Evolutionary conservation across 164 flowering plant genomes (phyloP).

Genomic region (Stephania yunnanensis): DNA sequence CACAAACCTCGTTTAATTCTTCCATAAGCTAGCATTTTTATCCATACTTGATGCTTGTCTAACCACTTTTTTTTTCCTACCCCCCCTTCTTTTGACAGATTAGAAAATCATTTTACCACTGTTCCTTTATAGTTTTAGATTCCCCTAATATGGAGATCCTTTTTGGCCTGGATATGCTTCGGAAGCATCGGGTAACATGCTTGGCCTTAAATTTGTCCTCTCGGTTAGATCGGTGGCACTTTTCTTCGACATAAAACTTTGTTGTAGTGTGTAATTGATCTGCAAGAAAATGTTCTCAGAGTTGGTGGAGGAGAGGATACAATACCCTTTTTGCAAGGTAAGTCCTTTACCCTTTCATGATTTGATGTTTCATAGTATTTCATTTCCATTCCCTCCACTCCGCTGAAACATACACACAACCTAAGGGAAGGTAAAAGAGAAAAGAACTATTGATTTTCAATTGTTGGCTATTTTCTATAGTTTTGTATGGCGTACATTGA

Average conservation of each 20-base stretch:
- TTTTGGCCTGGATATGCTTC: slow-evolving; percentile 96
- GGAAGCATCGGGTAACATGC: slow-evolving; percentile 80
- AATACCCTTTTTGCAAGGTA: slow-evolving; percentile 90
- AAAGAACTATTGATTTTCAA: too few relatives aligned
- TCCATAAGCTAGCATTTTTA: neutral
- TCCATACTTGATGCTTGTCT: neutral
- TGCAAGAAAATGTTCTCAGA: slow-evolving; percentile 88
- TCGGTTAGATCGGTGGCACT: neutral
- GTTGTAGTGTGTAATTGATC: slow-evolving; percentile 85
- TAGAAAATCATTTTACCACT: slow-evolving; percentile 83
- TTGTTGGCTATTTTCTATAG: neutral
- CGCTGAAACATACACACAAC: neutral
- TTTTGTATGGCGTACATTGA: neutral
- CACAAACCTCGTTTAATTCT: neutral
- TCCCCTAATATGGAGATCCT: slow-evolving; percentile 95
- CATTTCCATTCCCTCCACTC: neutral
- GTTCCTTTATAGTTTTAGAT: slow-evolving; percentile 86
- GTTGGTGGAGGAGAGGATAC: slow-evolving; percentile 99
- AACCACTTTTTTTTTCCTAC: neutral
- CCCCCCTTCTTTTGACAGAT: slow-evolving; percentile 38
- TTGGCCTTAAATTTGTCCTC: slow-evolving; percentile 3
- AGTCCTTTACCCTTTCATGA: slow-evolving; percentile 7
- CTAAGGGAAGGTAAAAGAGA: too few relatives aligned
- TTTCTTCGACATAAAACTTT: slow-evolving; percentile 13
- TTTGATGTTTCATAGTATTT: neutral